Evolutionary conservation across 2,329 filamentous ascomycete species (phyloP).

Genomic region (Claviceps sp.): DNA sequence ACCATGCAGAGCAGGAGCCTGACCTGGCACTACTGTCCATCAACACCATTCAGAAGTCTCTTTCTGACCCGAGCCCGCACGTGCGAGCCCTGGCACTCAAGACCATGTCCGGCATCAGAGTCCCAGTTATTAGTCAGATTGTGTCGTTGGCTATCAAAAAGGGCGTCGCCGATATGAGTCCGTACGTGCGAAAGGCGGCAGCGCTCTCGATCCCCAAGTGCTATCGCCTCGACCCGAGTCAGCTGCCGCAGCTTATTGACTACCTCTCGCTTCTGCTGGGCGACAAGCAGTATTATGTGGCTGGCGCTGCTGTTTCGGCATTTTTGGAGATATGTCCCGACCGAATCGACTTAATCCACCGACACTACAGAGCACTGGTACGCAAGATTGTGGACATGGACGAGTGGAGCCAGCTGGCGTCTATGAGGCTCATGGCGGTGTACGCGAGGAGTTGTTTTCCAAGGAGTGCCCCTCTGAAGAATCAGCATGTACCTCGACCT

Average conservation of each 20-base stretch:
- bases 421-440: conserved; percentile 64
- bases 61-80: conserved; percentile 84
- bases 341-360: conserved; percentile 75
- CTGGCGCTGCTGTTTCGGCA: conserved; percentile 78
- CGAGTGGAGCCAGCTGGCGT: conserved; percentile 89
- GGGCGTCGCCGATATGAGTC: conserved; percentile 85
- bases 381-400: conserved; percentile 97
- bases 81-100: conserved; percentile 83
- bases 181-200: conserved; percentile 82
- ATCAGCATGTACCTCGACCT: conserved; percentile 21
- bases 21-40: conserved; percentile 92
- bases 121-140: conserved; percentile 95
- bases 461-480: conserved; percentile 42
- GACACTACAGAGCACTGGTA: conserved; percentile 72
- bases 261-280: conserved; percentile 66
- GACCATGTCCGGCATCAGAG: conserved; percentile 95
- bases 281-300: conserved; percentile 94
- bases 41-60: conserved; percentile 96
- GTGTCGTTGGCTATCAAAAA: conserved; percentile 93
- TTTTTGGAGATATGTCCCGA: conserved; percentile 86
- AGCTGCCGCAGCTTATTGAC: conserved; percentile 71
- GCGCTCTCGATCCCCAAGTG: conserved; percentile 93
- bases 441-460: conserved; percentile 88
- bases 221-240: conserved; percentile 77
- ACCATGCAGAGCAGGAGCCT: conserved; percentile 91